Base-by-base conservation (phyloP, 2,329 filamentous ascomycete genomes). In the Tolypocladium paradoxum region DNA sequence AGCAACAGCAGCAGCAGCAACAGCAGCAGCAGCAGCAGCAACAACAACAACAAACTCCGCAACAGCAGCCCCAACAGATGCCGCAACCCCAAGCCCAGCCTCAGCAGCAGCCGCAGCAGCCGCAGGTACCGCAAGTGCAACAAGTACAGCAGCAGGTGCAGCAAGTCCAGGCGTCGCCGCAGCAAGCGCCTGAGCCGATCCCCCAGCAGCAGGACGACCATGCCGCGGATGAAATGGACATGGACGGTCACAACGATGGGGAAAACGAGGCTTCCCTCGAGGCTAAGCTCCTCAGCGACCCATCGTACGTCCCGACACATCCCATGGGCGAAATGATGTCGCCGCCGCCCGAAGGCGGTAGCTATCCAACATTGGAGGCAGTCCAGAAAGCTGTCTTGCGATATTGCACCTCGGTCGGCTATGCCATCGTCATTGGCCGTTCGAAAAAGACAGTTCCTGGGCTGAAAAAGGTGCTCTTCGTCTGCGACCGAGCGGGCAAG, bases 371-470 rank as follows among this genome's bases (percentile, higher is more conserved):
- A 2, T 71, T 85, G 29, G 82, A 85, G 56, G 80, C 81, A 8
- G 77, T 85, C 9, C 82, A 85, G 61, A 80, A 83, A 62, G 79
- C 78, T 33, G 82, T 84, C 20, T 68, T 85, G 54, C 71, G 75
- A n/a, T 84, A 85, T 62, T 84, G 82, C 61, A 83, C 82, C 0
- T 83, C 81, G 18, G 82, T 85, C 45, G 82, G 82, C 48, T 85
- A 85, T 64, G 82, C 82, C 8, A 83, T 85, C 50, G 82, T 85
- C 55, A 85, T 85, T 63, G 82, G 82, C 2, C 73, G 82, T 36
- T 85, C 82, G 0, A 85, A 85, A 64, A 85, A 85, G 70, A 83
- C 81, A 1, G 82, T 85, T 1, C 79, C 82, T 7, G 82, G 82
- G 1, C 61, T 85, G 56, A 85, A 85, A 63, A 85, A 85, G 65